Percentiles rank a stretch among this genome's conserved stretches.
These are phyloP conservation scores for Paradendryphiella salina DNA, from an alignment of 2,329 filamentous ascomycete genomes.

Conservation along the genomic window DNA sequence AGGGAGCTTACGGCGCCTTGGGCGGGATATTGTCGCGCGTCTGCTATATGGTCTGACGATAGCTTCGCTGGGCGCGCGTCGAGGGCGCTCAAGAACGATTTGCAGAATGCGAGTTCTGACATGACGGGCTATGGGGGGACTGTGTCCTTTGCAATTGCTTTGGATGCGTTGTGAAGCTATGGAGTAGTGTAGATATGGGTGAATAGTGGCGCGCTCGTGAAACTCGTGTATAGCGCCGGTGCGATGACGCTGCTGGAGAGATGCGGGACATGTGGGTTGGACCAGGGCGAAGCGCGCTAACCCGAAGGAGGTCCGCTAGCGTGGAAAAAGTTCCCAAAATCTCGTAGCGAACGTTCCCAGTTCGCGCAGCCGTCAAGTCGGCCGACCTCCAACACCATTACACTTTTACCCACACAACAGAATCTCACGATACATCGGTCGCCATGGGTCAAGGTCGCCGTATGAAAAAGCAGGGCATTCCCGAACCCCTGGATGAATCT, in stretches of 20 bases:
- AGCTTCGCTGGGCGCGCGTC: conserved; percentile 80
- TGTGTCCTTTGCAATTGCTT: background rate
- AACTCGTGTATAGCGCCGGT: conserved; percentile 5
- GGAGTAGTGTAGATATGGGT: background rate
- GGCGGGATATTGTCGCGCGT: conserved; percentile 75
- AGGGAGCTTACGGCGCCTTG: conserved; percentile 68
- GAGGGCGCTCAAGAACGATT: conserved; percentile 77
- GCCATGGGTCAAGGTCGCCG: conserved; percentile 85
- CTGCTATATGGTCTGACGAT: conserved; percentile 86
- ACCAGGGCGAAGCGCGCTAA: conserved; percentile 5
- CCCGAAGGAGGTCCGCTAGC: conserved; percentile 18
- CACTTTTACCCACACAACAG: conserved; percentile 1
- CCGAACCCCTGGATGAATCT: conserved; percentile 76
- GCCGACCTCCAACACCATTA: conserved; percentile 4
- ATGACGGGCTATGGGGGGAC: conserved; percentile 25
- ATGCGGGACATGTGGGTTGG: conserved; percentile 24
- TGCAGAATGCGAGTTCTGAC: conserved; percentile 79
- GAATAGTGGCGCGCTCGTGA: background rate
- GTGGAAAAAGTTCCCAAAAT: conserved; percentile 25
- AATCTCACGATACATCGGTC: conserved; percentile 4
- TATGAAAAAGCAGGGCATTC: conserved; percentile 93
- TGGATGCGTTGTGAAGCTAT: background rate
- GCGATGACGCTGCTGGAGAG: conserved; percentile 38
- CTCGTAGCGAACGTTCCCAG: conserved; percentile 26
- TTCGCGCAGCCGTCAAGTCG: conserved; percentile 16